Conservation (phyloP, 2,329 filamentous ascomycete species). For the Myriosclerotinia curreyana region DNA sequence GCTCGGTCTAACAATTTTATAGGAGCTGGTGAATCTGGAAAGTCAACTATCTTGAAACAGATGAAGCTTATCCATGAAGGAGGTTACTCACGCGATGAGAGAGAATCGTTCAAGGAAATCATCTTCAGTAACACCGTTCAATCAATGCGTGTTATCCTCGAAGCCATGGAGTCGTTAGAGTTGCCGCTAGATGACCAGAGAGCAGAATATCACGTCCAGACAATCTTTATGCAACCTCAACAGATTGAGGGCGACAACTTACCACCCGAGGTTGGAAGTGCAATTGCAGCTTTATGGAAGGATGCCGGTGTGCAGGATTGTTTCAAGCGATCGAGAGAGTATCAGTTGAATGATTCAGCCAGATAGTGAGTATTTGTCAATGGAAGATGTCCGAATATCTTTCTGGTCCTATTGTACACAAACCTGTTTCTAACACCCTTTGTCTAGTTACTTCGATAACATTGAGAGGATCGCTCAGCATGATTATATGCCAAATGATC, state of each 20-base stretch:
- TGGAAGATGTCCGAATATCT: background rate
- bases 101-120: slow-evolving; percentile 90
- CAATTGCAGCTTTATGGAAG: slow-evolving; percentile 79
- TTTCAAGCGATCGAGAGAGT: slow-evolving; percentile 82
- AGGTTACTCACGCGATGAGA: slow-evolving; percentile 95
- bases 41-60: slow-evolving; percentile 92
- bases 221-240: slow-evolving; percentile 42
- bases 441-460: slow-evolving; percentile 74
- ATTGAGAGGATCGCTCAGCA: slow-evolving; percentile 71
- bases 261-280: slow-evolving; percentile 72
- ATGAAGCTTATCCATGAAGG: slow-evolving; percentile 99
- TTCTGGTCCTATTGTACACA: background rate
- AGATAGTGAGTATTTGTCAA: slow-evolving; percentile 66
- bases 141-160: slow-evolving; percentile 86
- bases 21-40: slow-evolving; percentile 88
- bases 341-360: slow-evolving; percentile 92
- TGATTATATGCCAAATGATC: slow-evolving; percentile 85
- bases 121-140: slow-evolving; percentile 94
- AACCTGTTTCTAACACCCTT: slow-evolving; percentile 19
- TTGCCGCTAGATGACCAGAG: slow-evolving; percentile 70
- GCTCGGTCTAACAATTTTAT: slow-evolving; percentile 22
- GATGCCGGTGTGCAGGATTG: slow-evolving; percentile 83
- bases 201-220: slow-evolving; percentile 40
- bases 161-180: slow-evolving; percentile 84
- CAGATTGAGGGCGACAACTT: slow-evolving; percentile 81